Conservation (phyloP, 2,329 filamentous ascomycete species). For the Penicillium sp. region DNA sequence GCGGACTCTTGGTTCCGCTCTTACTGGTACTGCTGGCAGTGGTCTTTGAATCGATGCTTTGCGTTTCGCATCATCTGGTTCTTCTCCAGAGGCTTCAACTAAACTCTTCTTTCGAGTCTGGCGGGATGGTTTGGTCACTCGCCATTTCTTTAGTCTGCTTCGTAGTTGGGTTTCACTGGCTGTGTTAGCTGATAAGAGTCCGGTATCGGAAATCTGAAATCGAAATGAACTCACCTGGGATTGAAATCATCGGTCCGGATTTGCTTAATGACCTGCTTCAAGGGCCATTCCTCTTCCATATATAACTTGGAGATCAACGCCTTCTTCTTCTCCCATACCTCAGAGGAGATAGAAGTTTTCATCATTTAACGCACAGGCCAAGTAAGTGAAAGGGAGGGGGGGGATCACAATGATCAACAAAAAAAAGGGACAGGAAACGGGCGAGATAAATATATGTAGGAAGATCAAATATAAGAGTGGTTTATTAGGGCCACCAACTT, state of each 20-base stretch:
- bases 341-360: slow-evolving; percentile 45
- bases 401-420: slow-evolving; percentile 12
- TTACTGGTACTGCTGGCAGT: slow-evolving; percentile 5
- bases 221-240: slow-evolving; percentile 35
- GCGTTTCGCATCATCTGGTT: slow-evolving; percentile 15
- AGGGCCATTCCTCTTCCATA: slow-evolving; percentile 46
- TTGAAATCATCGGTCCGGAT: slow-evolving; percentile 44
- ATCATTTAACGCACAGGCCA: slow-evolving; percentile 25
- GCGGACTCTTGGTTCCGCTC: slow-evolving; percentile 1
- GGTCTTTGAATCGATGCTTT: slow-evolving; percentile 8
- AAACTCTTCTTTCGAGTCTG: slow-evolving; percentile 43
- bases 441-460: slow-evolving; percentile 4
- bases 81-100: slow-evolving; percentile 18
- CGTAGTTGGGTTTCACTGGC: slow-evolving; percentile 45
- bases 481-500: not conserved
- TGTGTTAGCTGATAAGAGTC: not conserved
- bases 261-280: slow-evolving; percentile 47
- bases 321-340: slow-evolving; percentile 47
- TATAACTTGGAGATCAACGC: slow-evolving; percentile 42
- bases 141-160: slow-evolving; percentile 46
- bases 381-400: slow-evolving; percentile 1
- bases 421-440: slow-evolving; percentile 4
- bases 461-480: not conserved
- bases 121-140: slow-evolving; percentile 46
- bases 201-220: not conserved